Conservation (phyloP, 371 early-diverging fungal genomes). For the Mucor circinelloides region DNA sequence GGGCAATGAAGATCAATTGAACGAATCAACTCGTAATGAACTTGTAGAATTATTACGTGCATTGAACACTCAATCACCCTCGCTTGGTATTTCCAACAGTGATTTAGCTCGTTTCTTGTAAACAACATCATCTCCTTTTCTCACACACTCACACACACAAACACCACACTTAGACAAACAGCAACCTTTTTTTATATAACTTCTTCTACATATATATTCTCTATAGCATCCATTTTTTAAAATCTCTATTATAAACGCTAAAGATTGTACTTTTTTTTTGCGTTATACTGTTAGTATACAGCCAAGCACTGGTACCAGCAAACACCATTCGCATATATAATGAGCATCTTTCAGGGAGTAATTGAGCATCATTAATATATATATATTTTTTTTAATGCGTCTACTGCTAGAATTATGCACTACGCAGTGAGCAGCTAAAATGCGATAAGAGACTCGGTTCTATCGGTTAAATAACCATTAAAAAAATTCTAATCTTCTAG, state of each 20-base stretch:
- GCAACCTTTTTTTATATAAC: background rate
- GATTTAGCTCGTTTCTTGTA: conserved; percentile 33
- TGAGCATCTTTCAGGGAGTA: background rate
- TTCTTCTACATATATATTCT: background rate
- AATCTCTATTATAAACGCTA: background rate
- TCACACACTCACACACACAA: background rate
- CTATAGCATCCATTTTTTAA: background rate
- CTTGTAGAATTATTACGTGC: conserved; percentile 61
- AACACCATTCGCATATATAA: no score
- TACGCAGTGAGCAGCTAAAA: background rate
- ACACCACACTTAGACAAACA: background rate
- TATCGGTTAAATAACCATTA: background rate
- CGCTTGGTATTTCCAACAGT: conserved; percentile 22
- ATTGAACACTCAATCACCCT: conserved; percentile 45
- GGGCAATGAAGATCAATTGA: conserved; percentile 60
- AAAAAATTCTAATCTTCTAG: background rate
- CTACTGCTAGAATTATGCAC: no score
- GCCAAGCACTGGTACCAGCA: no score
- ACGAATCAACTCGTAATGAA: conserved; percentile 52
- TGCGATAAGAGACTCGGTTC: no score
- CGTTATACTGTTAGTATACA: background rate
- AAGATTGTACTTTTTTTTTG: background rate
- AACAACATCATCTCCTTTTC: background rate
- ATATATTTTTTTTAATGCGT: no score
- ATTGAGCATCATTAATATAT: background rate